Evolutionary conservation across 108 stramenopile genomes (phyloP).

Genomic region (Epithemia pelagica): DNA sequence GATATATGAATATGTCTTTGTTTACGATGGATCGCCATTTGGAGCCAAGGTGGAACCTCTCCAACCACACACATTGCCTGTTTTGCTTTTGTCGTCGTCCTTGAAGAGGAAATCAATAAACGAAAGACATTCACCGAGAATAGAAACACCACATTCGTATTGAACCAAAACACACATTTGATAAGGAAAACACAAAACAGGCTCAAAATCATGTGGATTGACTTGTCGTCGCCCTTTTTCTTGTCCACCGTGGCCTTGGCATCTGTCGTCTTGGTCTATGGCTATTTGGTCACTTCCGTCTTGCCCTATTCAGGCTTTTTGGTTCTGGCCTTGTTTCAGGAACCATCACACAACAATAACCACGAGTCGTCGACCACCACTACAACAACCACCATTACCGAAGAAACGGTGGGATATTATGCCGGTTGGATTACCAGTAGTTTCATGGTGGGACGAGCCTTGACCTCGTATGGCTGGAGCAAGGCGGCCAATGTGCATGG

Average conservation of each 20-base stretch:
- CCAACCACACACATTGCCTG: no score
- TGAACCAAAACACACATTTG: no score
- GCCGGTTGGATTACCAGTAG: constrained; percentile 51
- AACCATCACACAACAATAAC: no score
- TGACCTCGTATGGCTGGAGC: constrained; percentile 35
- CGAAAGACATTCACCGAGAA: no score
- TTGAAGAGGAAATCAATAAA: no score
- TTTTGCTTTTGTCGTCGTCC: no score
- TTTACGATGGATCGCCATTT: no score
- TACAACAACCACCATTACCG: constrained; percentile 14
- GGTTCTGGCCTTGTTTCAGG: constrained; percentile 29
- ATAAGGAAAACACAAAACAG: no score
- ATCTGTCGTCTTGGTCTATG: constrained; percentile 3
- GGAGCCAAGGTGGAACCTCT: no score
- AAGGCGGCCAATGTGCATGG: constrained; percentile 50
- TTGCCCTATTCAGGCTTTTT: constrained; percentile 66
- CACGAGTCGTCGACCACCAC: not conserved
- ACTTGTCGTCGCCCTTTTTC: not conserved
- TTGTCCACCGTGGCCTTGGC: constrained; percentile 1
- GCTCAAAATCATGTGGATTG: not conserved
- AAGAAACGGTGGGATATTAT: constrained; percentile 48
- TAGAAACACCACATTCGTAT: no score
- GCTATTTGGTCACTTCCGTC: constrained; percentile 25
- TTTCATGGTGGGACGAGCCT: constrained; percentile 61
- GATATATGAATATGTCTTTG: no score